Evolutionary conservation across 78 protist species (phyloP).

Genomic region (Dictyostelium purpureum): DNA sequence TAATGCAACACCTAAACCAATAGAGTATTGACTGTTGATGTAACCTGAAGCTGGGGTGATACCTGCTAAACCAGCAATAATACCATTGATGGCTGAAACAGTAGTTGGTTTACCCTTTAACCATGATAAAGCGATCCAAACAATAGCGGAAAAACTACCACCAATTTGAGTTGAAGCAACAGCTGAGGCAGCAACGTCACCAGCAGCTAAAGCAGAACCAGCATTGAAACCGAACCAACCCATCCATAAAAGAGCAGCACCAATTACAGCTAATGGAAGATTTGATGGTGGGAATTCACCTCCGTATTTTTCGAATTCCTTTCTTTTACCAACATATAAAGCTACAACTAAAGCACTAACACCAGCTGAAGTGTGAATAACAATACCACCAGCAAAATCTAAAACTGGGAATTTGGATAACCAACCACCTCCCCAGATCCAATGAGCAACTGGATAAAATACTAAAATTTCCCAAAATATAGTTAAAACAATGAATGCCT

Average conservation of each 20-base stretch:
- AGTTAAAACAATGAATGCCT: slow-evolving; percentile 74
- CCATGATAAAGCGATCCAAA: slow-evolving; percentile 79
- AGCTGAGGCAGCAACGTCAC: slow-evolving; percentile 74
- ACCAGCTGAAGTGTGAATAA: slow-evolving; percentile 93
- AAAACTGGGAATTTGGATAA: slow-evolving; percentile 70
- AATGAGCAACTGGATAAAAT: slow-evolving; percentile 94
- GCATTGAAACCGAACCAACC: slow-evolving; percentile 96
- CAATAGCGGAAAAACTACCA: slow-evolving; percentile 71
- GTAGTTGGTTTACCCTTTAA: slow-evolving; percentile 76
- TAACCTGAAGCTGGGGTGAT: slow-evolving; percentile 92
- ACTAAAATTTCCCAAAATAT: slow-evolving; percentile 88
- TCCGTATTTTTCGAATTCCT: slow-evolving; percentile 77
- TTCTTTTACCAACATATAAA: slow-evolving; percentile 73
- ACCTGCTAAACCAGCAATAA: slow-evolving; percentile 86
- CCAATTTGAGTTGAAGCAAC: slow-evolving; percentile 84
- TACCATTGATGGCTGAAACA: slow-evolving; percentile 76
- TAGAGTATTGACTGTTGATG: slow-evolving; percentile 71
- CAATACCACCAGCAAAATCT: slow-evolving; percentile 95
- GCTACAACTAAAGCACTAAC: slow-evolving; percentile 86
- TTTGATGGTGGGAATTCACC: slow-evolving; percentile 87
- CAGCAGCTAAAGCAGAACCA: slow-evolving; percentile 84
- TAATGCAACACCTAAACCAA: slow-evolving; percentile 65
- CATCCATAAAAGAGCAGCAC: slow-evolving; percentile 91
- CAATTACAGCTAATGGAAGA: slow-evolving; percentile 85
- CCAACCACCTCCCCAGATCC: slow-evolving; percentile 94